Conservation (phyloP, 768 basidiomycete species). For the Trametes gibbosa region DNA sequence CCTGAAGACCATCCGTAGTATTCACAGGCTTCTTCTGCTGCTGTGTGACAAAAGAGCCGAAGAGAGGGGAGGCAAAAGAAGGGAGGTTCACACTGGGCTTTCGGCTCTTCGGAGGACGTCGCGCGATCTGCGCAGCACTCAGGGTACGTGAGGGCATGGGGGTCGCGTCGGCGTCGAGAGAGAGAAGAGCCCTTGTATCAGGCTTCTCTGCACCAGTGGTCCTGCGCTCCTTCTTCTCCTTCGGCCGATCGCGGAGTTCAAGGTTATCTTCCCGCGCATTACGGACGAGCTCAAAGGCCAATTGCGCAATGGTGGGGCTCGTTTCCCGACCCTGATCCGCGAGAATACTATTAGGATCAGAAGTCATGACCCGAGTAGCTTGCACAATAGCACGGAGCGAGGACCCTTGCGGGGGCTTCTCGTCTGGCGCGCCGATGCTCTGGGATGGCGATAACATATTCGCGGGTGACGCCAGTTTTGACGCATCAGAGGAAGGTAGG, state of each 20-base stretch:
- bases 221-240: constrained; percentile 40
- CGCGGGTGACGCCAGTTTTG: not conserved
- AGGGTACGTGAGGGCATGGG: constrained; percentile 30
- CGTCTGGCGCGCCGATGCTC: constrained; percentile 19
- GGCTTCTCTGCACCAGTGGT: constrained; percentile 7
- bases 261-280: constrained; percentile 66
- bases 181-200: not conserved
- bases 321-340: constrained; percentile 68
- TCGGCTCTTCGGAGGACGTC: constrained; percentile 14
- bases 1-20: not conserved
- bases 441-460: constrained; percentile 15
- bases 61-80: constrained; percentile 52
- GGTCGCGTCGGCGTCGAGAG: constrained; percentile 40
- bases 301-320: constrained; percentile 51
- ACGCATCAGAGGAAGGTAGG: not conserved
- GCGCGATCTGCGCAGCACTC: constrained; percentile 7
- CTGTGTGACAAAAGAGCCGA: constrained; percentile 56
- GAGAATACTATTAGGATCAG: constrained; percentile 71
- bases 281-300: constrained; percentile 67
- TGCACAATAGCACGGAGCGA: constrained; percentile 75
- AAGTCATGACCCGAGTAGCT: constrained; percentile 85
- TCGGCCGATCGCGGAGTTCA: constrained; percentile 44
- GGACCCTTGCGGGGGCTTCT: constrained; percentile 51
- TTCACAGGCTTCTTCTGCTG: constrained; percentile 40
- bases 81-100: constrained; percentile 26